Conservation (phyloP, 2,329 filamentous ascomycete species). For the Ophiocordyceps polyrhachis-furcata region DNA sequence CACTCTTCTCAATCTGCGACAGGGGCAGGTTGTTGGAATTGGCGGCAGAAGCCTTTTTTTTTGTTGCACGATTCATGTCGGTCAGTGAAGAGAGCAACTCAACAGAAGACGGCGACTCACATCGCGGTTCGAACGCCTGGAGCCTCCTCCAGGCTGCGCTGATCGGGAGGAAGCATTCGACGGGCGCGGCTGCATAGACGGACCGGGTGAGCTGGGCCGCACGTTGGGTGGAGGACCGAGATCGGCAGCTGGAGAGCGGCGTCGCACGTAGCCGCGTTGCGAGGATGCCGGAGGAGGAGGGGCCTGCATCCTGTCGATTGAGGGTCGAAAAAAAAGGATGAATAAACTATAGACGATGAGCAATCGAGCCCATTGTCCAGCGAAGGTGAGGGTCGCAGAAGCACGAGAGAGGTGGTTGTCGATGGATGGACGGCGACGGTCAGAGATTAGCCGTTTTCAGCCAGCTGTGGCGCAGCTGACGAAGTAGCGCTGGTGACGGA, state of each 20-base stretch:
- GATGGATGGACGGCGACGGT: background rate
- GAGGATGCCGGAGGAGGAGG: conserved; percentile 13
- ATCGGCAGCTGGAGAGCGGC: conserved; percentile 45
- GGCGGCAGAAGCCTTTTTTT: conserved; percentile 25
- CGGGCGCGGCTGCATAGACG: conserved; percentile 39
- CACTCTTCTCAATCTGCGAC: conserved; percentile 97
- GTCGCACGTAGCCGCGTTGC: conserved; percentile 32
- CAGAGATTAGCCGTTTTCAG: background rate
- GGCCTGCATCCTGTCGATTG: conserved; percentile 24
- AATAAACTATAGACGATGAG: background rate
- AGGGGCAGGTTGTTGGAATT: conserved; percentile 54
- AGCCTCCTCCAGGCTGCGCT: conserved; percentile 14
- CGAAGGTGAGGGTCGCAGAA: background rate
- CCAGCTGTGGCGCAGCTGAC: background rate
- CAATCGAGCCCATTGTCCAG: background rate
- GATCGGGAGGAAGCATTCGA: conserved; percentile 53
- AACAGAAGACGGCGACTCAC: conserved; percentile 9
- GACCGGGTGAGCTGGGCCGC: conserved; percentile 42
- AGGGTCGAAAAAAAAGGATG: background rate
- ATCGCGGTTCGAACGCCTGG: conserved; percentile 15
- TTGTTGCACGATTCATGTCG: background rate
- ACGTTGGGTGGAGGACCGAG: conserved; percentile 37
- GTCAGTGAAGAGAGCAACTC: conserved; percentile 1
- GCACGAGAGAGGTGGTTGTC: background rate
- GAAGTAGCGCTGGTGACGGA: background rate